These are phyloP conservation scores for Stygiomarasmius scandens DNA, from an alignment of 1,284 basidiomycete genomes.

Conservation along the genomic window DNA sequence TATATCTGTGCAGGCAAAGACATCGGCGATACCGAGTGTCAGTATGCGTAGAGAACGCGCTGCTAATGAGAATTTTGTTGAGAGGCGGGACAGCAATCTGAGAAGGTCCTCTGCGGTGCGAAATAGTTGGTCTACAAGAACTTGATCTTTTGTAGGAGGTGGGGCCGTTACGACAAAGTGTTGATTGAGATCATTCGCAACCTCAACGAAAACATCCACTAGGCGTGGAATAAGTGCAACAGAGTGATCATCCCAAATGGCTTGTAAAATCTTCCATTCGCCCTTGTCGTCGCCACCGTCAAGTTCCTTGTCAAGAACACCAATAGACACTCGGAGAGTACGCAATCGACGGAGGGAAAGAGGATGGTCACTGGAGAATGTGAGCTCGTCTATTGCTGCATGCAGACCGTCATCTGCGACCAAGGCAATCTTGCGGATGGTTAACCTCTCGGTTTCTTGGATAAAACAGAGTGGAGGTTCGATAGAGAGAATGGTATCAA, in stretches of 20 bases:
- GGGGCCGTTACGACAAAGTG: conserved; percentile 48
- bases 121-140: conserved; percentile 56
- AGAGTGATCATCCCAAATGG: conserved; percentile 59
- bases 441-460: conserved; percentile 56
- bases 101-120: conserved; percentile 55
- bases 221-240: conserved; percentile 60
- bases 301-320: conserved; percentile 55
- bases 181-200: conserved; percentile 52
- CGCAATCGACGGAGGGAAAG: conserved; percentile 53
- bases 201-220: conserved; percentile 49
- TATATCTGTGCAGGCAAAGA: conserved; percentile 58
- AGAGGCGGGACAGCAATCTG: conserved; percentile 49
- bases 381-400: conserved; percentile 64
- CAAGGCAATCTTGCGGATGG: conserved; percentile 59
- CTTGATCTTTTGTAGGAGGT: conserved; percentile 36
- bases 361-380: conserved; percentile 50
- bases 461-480: conserved; percentile 61
- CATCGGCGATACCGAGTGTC: conserved; percentile 47
- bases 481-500: conserved; percentile 56
- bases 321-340: conserved; percentile 63
- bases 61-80: conserved; percentile 49
- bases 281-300: conserved; percentile 46
- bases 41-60: conserved; percentile 49
- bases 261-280: conserved; percentile 55
- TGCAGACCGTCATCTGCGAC: conserved; percentile 66